Evolutionary conservation across 2,329 filamentous ascomycete species (phyloP), one percentile per base, ranked within the genome.

Genomic region (Chrysoporthe deuterocubensis): DNA sequence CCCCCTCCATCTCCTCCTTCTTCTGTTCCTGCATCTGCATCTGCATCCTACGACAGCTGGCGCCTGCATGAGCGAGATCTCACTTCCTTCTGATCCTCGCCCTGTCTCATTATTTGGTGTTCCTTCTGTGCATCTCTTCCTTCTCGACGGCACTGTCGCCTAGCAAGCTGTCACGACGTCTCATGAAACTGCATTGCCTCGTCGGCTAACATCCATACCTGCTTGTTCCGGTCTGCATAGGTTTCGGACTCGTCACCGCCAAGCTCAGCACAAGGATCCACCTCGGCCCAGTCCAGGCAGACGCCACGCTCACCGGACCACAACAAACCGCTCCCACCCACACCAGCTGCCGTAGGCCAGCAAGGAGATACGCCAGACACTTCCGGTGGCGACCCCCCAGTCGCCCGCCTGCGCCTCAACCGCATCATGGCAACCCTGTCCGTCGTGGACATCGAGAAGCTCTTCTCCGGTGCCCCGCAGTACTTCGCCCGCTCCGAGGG

Each of bases 381-480:
- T 11, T 21, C 56, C 37, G 40, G 37, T 18, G 37, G 57, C 79
- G 54, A 75, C 76, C 67, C 82, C 21, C 42, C 58, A 44, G 43
- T 78, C 71, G 83, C 82, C 46, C 77, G 83, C 67, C 76, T 88
- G 69, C 86, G 82, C 73, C 78, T 88, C 50, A 80, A 83, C 69
- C 82, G 83, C 75, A 89, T 87, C 78, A 89, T 89, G 83, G 81
- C 86, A 57, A 84, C 84, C 61, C 80, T 91, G 68, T 84, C 79
- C 72, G 83, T 87, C 58, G 80, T 82, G 52, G 88, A 91, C 71
- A 80, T 92, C 63, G 87, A 90, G 78, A 87, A 88, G 77, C 84
- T 92, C 73, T 93, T 92, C 81, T 91, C 90, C 37, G 90, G 90
- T n/a, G 90, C 90, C 56, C 90, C 90, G 71, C 89, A 92, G 75